Base-by-base conservation (phyloP, 176 grass and related monocot genomes). In the Lolium multiflorum region DNA sequence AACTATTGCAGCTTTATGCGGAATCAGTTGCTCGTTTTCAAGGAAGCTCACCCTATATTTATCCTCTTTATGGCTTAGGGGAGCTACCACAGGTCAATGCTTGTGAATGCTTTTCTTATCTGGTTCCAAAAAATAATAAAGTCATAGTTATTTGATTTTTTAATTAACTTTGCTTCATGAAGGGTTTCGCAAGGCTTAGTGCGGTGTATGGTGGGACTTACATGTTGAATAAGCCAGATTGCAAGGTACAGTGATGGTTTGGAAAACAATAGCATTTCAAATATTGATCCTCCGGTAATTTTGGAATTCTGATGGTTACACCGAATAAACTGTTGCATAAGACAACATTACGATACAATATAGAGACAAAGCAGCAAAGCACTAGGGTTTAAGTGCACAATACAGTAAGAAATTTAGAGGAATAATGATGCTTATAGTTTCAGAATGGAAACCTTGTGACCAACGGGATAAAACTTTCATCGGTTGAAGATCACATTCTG, bases 11-110 rank as follows among this genome's bases (percentile, higher is more conserved):
- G 95, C 95, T 98, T 84, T 98, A 98, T 83, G 89, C 95, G 9
- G 95, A 98, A 81, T 98, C 95, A 77, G 77, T 98, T 48, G 83
- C 88, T 78, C 93, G 95, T 25, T 98, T 98, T 77, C 96, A 98
- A 98, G 96, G 93, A 84, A 91, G 96, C 8, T 98, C 96, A 22
- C 96, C 96, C 46, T 98, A 98, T 79, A 98, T 98, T 82, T 98
- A 98, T 85, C 93, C 93, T 43, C 85, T 98, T 26, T 98, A 98
- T 91, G 96, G 96, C 4, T 77, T 98, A 82, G 93, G 91, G 81
- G 96, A 98, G 90, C 88, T 98, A n/a, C 96, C 96, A 47, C 96
- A 97, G 92, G 95, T 97, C 54, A 35, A 74, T 83, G 24, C 25
- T 76, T 38, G 74, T 61, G 63, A 14, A 72, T 18, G 72, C 31